Evolutionary conservation across 345 rosid genomes (phyloP).

Genomic region (Eucalyptus albens): DNA sequence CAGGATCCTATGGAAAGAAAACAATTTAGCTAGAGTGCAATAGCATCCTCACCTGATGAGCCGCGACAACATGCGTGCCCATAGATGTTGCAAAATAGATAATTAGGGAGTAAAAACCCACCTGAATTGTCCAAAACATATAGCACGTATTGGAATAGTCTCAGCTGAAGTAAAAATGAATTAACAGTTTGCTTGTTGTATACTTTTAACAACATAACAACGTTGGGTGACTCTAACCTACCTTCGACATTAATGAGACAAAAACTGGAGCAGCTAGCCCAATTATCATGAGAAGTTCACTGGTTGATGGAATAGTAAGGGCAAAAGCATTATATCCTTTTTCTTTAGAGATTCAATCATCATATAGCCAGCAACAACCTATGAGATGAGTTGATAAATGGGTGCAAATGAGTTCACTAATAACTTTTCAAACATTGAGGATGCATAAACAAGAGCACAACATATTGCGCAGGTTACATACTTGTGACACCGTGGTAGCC

Average conservation of each 20-base stretch:
- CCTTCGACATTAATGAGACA: conserved; percentile 25
- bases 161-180: not conserved
- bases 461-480: not conserved
- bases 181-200: not conserved
- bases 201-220: not conserved
- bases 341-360: conserved; percentile 23
- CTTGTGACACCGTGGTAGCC: conserved; percentile 39
- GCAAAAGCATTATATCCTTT: conserved; percentile 17
- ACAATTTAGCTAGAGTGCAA: not conserved
- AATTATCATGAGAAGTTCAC: conserved; percentile 5
- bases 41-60: conserved; percentile 28
- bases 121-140: conserved; percentile 1
- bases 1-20: not conserved
- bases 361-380: conserved; percentile 34
- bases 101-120: conserved; percentile 25
- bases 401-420: not conserved
- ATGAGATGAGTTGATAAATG: not conserved
- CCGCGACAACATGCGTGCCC: conserved; percentile 33
- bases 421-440: not conserved
- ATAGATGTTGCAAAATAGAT: conserved; percentile 26
- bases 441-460: not conserved
- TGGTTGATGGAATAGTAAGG: conserved; percentile 11
- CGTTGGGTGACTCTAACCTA: not conserved
- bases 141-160: not conserved
- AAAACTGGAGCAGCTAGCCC: conserved; percentile 27